Base-by-base conservation (phyloP, 1,284 basidiomycete species). In the Trichosporon faecale region DNA sequence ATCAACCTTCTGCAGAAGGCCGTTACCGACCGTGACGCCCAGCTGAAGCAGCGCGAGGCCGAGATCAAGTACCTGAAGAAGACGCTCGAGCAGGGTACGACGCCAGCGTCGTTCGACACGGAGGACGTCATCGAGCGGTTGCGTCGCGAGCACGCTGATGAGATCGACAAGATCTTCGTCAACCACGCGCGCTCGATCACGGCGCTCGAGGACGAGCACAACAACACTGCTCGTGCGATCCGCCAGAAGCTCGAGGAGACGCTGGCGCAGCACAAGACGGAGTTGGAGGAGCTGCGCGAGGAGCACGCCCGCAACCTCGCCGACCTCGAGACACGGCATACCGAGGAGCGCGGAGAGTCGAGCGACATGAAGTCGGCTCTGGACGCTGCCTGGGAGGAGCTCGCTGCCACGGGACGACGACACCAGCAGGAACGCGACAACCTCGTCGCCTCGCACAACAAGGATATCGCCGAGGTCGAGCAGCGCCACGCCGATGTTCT, bases 1-100 rank as follows among this genome's bases (percentile, higher is more conserved):
- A 93, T 95, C 69, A 92, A 92, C 89, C 89, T 93, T 68, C 84
- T 95, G 33, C 93, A 95, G 80, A 91, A 94, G 77, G 80, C 94
- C 27, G 85, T 97, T 71, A 91, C 90, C 76, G 91, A 94, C 76
- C 88, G 94, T 63, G 94, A 96, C 82, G 87, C 89, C 33, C 79
- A 80, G 65, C 75, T 97, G 70, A 91, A 89, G 77, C 91, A 94
- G 75, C 88, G 94, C 60, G 94, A 96, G 84, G 86, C 88, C 27
- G 94, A 96, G 83, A 96, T 96, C 69, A 85, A 86, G 46, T 83
- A 86, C 37, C 86, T 97, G 23, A 95, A 95, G 82, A 84, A 86
- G 67, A 89, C 88, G 63, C 74, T 80, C 66, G 75, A 77, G 75
- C 46, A 72, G 69, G 67, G 67, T 23, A 64, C 46, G 37, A 33